A percentile compares a stretch with the other conserved stretches of the same genome.
These are phyloP conservation scores for Aspergillus fumigatus DNA, from an alignment of 2,329 filamentous ascomycete species.

Conservation along the genomic window DNA sequence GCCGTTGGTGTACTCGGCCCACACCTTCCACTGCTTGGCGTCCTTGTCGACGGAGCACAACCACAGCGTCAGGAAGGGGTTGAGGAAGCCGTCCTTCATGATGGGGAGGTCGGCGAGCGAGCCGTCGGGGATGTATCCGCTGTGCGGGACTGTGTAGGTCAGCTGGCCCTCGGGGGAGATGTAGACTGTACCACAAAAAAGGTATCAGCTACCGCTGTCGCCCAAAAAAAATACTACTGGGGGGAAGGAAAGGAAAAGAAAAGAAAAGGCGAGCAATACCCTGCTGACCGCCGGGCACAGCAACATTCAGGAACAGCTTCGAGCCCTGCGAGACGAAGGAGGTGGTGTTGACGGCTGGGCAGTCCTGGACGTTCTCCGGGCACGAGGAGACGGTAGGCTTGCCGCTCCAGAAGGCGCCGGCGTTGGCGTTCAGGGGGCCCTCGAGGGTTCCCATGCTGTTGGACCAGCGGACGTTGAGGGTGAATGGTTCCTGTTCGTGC, in stretches of 20 bases:
- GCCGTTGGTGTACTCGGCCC: conserved; percentile 4
- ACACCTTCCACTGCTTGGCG: neutral
- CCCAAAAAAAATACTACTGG: too few relatives aligned
- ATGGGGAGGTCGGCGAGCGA: neutral
- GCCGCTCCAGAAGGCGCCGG: conserved; percentile 2
- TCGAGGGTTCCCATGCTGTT: conserved; percentile 1
- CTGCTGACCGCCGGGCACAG: conserved; percentile 7
- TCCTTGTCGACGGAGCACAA: neutral
- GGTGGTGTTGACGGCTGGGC: neutral
- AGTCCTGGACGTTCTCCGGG: conserved; percentile 1
- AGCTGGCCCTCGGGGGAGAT: conserved; percentile 2
- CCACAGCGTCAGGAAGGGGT: conserved; percentile 6
- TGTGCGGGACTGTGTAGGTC: conserved; percentile 4
- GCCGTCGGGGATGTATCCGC: conserved; percentile 1
- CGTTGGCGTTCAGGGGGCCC: conserved; percentile 2
- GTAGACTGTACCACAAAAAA: neutral
- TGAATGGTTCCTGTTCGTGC: neutral
- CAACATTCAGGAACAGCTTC: conserved; percentile 3
- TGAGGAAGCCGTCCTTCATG: neutral
- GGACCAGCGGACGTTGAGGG: conserved; percentile 8
- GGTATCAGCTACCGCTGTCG: too few relatives aligned
- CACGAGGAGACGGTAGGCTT: neutral
- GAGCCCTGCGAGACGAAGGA: neutral
- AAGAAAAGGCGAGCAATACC: neutral
- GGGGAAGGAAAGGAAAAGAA: too few relatives aligned